A percentile compares a stretch with the other conserved stretches of the same genome.
phyloP scores from a whole-genome alignment of 352 stramenopile genomes.

The Globisporangium sylvaticum region DNA sequence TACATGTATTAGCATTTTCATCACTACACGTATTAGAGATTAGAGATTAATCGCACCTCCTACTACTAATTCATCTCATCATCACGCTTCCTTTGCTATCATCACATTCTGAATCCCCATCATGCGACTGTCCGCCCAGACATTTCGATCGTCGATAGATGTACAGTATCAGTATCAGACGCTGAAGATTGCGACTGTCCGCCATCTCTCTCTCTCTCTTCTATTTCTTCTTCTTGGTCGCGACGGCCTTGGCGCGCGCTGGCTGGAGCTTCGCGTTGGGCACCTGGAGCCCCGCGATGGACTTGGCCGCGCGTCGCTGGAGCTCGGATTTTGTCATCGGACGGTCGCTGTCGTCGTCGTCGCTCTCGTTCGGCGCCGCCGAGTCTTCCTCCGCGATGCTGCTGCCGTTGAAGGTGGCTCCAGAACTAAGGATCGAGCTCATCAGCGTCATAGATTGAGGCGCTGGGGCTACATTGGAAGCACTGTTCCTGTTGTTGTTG shows the following conservation, averaged over 20 bases:
- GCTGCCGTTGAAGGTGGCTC: conserved; percentile 11
- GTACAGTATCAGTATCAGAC: no score
- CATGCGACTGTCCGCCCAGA: not conserved
- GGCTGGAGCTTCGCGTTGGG: conserved; percentile 22
- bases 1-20: not conserved
- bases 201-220: not conserved
- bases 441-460: conserved; percentile 8
- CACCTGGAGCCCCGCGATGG: conserved; percentile 39
- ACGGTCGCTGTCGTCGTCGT: conserved; percentile 62
- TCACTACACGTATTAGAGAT: no score
- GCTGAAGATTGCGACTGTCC: no score
- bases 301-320: conserved; percentile 53
- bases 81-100: not conserved
- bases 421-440: conserved; percentile 5
- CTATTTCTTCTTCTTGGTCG: conserved; percentile 43
- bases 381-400: conserved; percentile 50
- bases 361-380: conserved; percentile 33
- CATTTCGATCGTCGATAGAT: no score
- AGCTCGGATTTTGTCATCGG: conserved; percentile 63
- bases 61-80: not conserved
- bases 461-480: conserved; percentile 7
- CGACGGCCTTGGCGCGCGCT: not conserved
- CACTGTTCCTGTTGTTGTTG: not conserved
- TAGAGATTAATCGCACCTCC: not conserved
- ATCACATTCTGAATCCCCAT: not conserved